Conservation (phyloP, 371 early-diverging fungal genomes). For the Circinella umbellata region DNA sequence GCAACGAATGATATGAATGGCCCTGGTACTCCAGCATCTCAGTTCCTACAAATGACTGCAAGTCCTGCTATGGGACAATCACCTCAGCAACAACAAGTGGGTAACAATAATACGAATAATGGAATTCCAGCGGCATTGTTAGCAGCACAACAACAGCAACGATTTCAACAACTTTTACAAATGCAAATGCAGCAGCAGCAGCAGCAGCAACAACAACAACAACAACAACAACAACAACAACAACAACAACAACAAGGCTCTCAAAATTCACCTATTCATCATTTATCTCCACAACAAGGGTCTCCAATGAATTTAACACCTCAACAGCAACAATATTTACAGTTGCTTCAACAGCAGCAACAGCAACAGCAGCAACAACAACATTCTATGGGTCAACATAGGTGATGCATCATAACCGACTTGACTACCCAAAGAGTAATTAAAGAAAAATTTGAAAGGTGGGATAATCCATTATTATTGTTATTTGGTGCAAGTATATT, state of each 20-base stretch:
- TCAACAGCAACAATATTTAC: slow-evolving; percentile 2
- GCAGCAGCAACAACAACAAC: slow-evolving; percentile 14
- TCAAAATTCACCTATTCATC: no score
- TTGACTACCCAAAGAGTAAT: background rate
- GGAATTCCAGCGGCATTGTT: slow-evolving; percentile 16
- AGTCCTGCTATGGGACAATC: slow-evolving; percentile 12
- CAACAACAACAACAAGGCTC: no score
- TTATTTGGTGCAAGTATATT: no score
- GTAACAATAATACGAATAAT: background rate
- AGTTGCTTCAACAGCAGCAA: background rate
- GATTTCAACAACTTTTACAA: slow-evolving; percentile 17
- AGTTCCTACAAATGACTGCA: slow-evolving; percentile 10
- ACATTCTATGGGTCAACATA: background rate
- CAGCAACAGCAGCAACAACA: slow-evolving; percentile 7
- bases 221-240: background rate
- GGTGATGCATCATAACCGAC: background rate
- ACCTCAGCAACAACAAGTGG: slow-evolving; percentile 17
- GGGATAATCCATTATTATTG: no score
- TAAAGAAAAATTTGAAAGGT: no score
- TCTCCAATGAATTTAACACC: background rate
- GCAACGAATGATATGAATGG: slow-evolving; percentile 15
- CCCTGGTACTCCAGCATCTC: slow-evolving; percentile 11
- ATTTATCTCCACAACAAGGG: background rate
- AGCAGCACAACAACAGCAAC: slow-evolving; percentile 18
- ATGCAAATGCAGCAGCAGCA: slow-evolving; percentile 15